phyloP scores from a whole-genome alignment of 352 stramenopile species.

The Phytophthora capsici region DNA sequence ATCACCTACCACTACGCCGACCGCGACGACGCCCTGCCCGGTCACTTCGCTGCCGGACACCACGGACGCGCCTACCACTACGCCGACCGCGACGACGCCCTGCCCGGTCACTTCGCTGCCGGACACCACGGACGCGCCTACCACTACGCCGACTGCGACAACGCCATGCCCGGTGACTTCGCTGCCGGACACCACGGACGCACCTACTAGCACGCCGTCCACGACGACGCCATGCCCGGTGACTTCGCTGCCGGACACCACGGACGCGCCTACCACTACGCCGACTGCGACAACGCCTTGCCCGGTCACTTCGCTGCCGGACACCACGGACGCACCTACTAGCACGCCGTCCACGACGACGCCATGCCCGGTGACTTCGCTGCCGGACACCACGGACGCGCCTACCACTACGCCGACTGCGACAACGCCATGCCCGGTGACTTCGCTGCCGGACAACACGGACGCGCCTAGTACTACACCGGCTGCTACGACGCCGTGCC shows the following conservation, averaged over 20 bases:
- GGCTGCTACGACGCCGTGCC: constrained; percentile 4
- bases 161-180: constrained; percentile 1
- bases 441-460: constrained; percentile 18
- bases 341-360: background rate
- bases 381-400: constrained; percentile 5
- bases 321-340: background rate
- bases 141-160: no score
- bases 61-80: no score
- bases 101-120: no score
- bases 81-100: no score
- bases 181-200: background rate
- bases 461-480: background rate
- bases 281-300: constrained; percentile 9
- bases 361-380: constrained; percentile 17
- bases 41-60: no score
- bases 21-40: no score
- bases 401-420: constrained; percentile 3
- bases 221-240: no score
- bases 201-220: no score
- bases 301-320: constrained; percentile 15
- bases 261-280: no score
- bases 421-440: constrained; percentile 20
- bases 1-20: no score
- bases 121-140: no score
- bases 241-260: no score